phyloP scores from a whole-genome alignment of 495 filamentous ascomycete genomes.

The Amorphotheca resinae region DNA sequence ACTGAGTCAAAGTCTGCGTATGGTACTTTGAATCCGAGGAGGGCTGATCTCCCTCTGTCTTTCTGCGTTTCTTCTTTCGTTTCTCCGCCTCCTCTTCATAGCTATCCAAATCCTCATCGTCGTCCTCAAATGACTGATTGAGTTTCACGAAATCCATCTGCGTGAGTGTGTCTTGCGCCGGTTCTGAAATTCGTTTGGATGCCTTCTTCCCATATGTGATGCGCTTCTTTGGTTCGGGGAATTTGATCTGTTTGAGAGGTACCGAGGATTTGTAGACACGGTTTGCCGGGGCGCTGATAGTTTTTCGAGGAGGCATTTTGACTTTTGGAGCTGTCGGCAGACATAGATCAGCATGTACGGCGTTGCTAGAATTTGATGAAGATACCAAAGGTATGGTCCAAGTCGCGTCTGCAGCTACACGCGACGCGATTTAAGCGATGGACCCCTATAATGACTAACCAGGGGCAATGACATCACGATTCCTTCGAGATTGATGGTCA shows the following conservation, averaged over 20 bases:
- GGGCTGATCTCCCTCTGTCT: constrained; percentile 31
- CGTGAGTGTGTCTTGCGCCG: constrained; percentile 35
- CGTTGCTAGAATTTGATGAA: no score
- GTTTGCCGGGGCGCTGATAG: constrained; percentile 9
- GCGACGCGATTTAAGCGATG: no score
- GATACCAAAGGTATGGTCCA: not conserved
- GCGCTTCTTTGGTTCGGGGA: constrained; percentile 24
- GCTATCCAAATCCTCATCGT: constrained; percentile 1
- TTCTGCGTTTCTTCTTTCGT: constrained; percentile 30
- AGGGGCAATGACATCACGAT: no score
- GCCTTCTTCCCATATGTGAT: constrained; percentile 28
- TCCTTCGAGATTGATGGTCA: no score
- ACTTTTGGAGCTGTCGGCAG: no score
- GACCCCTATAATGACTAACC: no score
- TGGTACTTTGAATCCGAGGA: constrained; percentile 4
- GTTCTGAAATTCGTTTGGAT: constrained; percentile 14
- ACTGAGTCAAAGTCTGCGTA: constrained; percentile 5
- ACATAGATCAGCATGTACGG: no score
- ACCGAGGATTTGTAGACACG: constrained; percentile 28
- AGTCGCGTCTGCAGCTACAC: not conserved
- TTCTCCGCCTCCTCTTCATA: constrained; percentile 11
- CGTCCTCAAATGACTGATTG: constrained; percentile 10
- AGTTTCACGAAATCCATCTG: constrained; percentile 29
- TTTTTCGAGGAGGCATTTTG: constrained; percentile 12
- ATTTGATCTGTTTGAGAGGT: constrained; percentile 27